Evolutionary conservation across 768 basidiomycete genomes (phyloP).

Genomic region (Calvatia gigantea): DNA sequence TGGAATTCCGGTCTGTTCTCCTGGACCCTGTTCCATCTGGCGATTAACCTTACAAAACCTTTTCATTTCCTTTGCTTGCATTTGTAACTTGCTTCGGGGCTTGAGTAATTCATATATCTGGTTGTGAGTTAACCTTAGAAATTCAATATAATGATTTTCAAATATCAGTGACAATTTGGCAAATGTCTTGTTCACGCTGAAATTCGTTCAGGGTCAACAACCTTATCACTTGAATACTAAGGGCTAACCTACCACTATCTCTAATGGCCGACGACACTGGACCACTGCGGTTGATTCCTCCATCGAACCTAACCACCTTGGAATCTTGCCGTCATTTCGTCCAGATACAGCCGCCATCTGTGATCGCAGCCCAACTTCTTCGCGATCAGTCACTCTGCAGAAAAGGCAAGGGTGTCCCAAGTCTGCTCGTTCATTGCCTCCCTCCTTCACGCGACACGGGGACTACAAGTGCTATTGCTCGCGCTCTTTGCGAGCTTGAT

Average conservation of each 20-base stretch:
- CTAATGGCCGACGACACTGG: no score
- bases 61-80: conserved; percentile 10
- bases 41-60: not conserved
- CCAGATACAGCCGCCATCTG: conserved; percentile 15
- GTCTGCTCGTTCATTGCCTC: conserved; percentile 20
- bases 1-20: not conserved
- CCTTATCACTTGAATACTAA: no score
- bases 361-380: conserved; percentile 20
- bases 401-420: conserved; percentile 16
- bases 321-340: conserved; percentile 19
- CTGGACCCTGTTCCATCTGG: not conserved
- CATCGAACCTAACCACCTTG: no score
- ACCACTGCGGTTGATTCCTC: no score
- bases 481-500: conserved; percentile 14
- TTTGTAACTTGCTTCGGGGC: no score
- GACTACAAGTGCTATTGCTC: conserved; percentile 11
- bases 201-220: no score
- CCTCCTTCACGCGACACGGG: conserved; percentile 17
- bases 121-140: no score
- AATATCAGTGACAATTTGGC: no score
- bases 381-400: conserved; percentile 20
- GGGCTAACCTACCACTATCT: no score
- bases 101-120: no score
- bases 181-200: no score
- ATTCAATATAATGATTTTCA: no score